These are phyloP conservation scores for Botrytis porri DNA, from an alignment of 2,329 filamentous ascomycete species.

Conservation along the genomic window DNA sequence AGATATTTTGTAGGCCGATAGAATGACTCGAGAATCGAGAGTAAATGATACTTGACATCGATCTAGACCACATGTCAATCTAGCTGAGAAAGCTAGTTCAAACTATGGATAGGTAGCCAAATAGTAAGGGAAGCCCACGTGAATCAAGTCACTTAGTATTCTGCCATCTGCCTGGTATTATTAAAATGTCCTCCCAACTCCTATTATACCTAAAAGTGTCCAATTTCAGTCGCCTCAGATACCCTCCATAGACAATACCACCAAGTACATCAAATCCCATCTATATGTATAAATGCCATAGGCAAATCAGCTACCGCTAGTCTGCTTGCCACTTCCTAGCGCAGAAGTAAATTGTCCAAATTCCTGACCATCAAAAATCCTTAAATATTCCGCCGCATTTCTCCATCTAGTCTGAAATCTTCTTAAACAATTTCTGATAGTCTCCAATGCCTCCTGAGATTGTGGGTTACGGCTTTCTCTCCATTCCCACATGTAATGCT, in stretches of 20 bases:
- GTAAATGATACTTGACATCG: background rate
- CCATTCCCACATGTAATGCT: conserved; percentile 42
- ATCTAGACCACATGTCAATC: background rate
- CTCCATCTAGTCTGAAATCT: conserved; percentile 39
- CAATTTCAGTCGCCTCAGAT: background rate
- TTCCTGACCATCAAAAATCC: conserved; percentile 41
- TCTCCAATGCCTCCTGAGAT: conserved; percentile 36
- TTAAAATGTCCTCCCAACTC: background rate
- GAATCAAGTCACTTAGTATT: background rate
- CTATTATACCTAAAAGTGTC: background rate
- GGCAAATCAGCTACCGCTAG: conserved; percentile 17
- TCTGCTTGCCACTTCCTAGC: conserved; percentile 25
- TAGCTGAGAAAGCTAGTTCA: background rate
- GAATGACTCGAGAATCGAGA: background rate
- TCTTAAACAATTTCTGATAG: conserved; percentile 36
- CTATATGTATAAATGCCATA: background rate
- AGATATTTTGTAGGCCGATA: background rate
- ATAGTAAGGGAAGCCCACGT: background rate
- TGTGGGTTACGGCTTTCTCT: conserved; percentile 40
- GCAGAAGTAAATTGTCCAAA: conserved; percentile 39
- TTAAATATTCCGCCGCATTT: conserved; percentile 40
- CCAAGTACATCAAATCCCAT: background rate
- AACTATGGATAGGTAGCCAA: background rate
- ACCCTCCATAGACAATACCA: background rate
- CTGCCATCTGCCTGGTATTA: background rate